Evolutionary conservation across 495 filamentous ascomycete species (phyloP).

Genomic region (Penicillium chermesinum): DNA sequence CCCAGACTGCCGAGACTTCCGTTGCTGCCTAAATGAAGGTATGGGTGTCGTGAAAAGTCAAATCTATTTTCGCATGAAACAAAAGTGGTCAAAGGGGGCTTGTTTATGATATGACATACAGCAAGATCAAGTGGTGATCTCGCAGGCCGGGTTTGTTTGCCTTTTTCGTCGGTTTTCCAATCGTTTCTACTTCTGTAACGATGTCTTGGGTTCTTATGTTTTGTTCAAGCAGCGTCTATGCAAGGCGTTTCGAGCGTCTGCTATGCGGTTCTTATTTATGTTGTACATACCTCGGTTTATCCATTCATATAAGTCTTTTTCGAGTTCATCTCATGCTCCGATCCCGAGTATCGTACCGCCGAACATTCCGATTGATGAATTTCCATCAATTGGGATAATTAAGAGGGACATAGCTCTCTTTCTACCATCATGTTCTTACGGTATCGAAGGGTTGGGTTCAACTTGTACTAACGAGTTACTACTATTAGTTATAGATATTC

Average conservation of each 20-base stretch:
- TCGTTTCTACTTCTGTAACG: constrained; percentile 5
- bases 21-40: constrained; percentile 23
- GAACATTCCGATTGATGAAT: no score
- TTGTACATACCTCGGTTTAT: constrained; percentile 24
- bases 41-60: constrained; percentile 8
- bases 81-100: neutral
- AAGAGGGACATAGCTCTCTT: no score
- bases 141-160: neutral
- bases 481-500: no score
- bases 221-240: constrained; percentile 21
- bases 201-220: neutral
- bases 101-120: neutral
- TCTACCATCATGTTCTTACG: no score
- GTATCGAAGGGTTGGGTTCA: no score
- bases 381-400: no score
- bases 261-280: constrained; percentile 13
- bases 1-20: constrained; percentile 24
- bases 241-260: constrained; percentile 34
- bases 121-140: constrained; percentile 2
- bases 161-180: constrained; percentile 4
- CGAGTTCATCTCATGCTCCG: neutral
- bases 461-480: no score
- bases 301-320: constrained; percentile 2
- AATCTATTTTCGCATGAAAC: neutral
- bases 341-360: no score